These are phyloP conservation scores for Lipomyces yamanashiensis DNA, from an alignment of 805 yeast species.

Conservation along the genomic window DNA sequence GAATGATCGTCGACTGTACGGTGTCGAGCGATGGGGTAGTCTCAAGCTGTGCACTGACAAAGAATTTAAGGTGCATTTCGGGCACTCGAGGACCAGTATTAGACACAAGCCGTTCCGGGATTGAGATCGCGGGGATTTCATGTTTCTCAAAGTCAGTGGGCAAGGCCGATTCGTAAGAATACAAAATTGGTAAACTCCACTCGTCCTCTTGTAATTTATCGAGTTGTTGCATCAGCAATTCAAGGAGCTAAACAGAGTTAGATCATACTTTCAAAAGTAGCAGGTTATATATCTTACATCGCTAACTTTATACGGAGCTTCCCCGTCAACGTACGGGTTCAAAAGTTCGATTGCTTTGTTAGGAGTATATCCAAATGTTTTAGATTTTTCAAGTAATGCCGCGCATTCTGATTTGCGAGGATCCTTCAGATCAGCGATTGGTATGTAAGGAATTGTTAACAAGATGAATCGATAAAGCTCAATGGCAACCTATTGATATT, in stretches of 20 bases:
- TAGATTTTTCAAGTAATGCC: conserved; percentile 16
- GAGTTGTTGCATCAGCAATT: conserved; percentile 25
- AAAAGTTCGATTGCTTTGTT: conserved; percentile 21
- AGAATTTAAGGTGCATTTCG: conserved; percentile 56
- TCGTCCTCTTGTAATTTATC: conserved; percentile 12
- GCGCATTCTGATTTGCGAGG: conserved; percentile 8
- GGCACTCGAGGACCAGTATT: conserved; percentile 48
- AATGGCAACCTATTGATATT: conserved; percentile 8
- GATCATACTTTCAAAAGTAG: background rate
- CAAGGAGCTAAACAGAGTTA: conserved; percentile 16
- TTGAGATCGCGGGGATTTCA: conserved; percentile 37
- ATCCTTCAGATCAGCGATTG: conserved; percentile 14
- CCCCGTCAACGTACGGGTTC: conserved; percentile 31
- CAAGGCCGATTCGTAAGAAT: conserved; percentile 45
- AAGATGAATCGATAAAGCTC: conserved; percentile 17
- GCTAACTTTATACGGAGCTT: conserved; percentile 28
- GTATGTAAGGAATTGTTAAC: conserved; percentile 28
- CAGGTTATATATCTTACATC: conserved; percentile 21
- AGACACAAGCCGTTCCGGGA: conserved; percentile 37
- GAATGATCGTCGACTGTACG: conserved; percentile 64
- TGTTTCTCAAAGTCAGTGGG: conserved; percentile 23
- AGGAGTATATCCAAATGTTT: conserved; percentile 10
- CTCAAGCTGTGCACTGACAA: conserved; percentile 60
- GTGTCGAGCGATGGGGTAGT: conserved; percentile 64
- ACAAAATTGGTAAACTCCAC: conserved; percentile 38